A percentile compares a stretch with the other conserved stretches of the same genome.
Evolutionary conservation across 306 rosid species (phyloP).

Genomic region (Cucumis melo): DNA sequence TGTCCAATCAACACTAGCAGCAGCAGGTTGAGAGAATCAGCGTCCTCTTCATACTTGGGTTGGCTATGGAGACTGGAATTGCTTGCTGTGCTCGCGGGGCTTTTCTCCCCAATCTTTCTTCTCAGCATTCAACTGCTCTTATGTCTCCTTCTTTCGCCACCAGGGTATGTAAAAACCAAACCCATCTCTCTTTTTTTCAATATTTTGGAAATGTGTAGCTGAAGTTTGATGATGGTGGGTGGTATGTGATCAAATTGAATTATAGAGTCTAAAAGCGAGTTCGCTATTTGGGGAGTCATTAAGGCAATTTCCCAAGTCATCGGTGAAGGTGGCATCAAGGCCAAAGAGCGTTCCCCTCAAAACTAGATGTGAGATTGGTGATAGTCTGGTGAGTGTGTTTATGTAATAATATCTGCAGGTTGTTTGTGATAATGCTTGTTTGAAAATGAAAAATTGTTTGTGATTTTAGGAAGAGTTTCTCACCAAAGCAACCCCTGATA

Average conservation of each 20-base stretch:
- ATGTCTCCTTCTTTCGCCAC: slow-evolving; percentile 48
- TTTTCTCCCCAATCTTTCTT: slow-evolving; percentile 39
- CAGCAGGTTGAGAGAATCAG: background rate
- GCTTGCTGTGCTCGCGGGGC: slow-evolving; percentile 54
- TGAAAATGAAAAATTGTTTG: background rate
- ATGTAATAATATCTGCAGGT: background rate
- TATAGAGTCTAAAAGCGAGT: slow-evolving; percentile 65
- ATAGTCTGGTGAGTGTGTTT: slow-evolving; percentile 58
- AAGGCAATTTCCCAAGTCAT: slow-evolving; percentile 45
- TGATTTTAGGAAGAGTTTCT: slow-evolving; percentile 72
- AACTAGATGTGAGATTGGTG: slow-evolving; percentile 79
- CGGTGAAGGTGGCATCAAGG: slow-evolving; percentile 37
- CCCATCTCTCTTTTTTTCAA: background rate
- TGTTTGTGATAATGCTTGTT: background rate
- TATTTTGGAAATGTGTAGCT: background rate
- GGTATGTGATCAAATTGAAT: background rate
- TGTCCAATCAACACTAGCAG: slow-evolving; percentile 8
- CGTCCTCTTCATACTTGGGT: background rate
- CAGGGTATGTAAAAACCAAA: slow-evolving; percentile 27
- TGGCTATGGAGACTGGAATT: slow-evolving; percentile 56
- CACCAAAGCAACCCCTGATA: slow-evolving; percentile 73
- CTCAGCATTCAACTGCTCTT: slow-evolving; percentile 34
- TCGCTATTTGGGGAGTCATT: slow-evolving; percentile 76
- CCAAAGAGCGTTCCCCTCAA: slow-evolving; percentile 28
- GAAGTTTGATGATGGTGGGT: background rate